Evolutionary conservation across 1,139 yeast genomes (phyloP).

Genomic region (Candida buenavistaensis): DNA sequence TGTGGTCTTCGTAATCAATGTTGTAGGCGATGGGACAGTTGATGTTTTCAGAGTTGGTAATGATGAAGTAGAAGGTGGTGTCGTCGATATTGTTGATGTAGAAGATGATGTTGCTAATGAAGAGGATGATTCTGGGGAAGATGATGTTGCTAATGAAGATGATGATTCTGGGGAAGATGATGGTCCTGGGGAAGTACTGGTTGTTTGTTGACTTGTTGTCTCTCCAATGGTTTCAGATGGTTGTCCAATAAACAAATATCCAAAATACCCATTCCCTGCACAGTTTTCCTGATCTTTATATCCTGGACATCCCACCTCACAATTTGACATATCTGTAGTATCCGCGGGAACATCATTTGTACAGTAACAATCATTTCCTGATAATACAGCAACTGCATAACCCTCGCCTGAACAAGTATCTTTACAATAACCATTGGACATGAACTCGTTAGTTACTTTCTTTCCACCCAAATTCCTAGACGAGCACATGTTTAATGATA

Average conservation of each 20-base stretch:
- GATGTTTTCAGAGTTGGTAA: conserved; percentile 2
- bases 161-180: conserved; percentile 3
- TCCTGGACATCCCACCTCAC: conserved; percentile 56
- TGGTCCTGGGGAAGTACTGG: conserved; percentile 14
- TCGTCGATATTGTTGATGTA: conserved; percentile 3
- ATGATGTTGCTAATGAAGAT: conserved; percentile 3
- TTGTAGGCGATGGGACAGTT: conserved; percentile 9
- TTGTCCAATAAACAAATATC: conserved; percentile 32
- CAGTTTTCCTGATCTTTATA: conserved; percentile 31
- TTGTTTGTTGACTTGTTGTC: conserved; percentile 1
- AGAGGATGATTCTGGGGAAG: conserved; percentile 5
- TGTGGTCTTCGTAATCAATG: conserved; percentile 17
- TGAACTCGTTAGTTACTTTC: conserved; percentile 21
- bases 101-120: not conserved
- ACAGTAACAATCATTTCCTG: conserved; percentile 58
- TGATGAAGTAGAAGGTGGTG: conserved; percentile 1
- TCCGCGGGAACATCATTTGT: conserved; percentile 50
- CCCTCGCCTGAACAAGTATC: conserved; percentile 43
- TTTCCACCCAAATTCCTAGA: conserved; percentile 33
- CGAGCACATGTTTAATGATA: conserved; percentile 43
- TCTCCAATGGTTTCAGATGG: conserved; percentile 21
- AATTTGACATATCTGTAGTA: conserved; percentile 32
- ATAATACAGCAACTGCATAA: conserved; percentile 58
- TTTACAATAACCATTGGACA: conserved; percentile 59
- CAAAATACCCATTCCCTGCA: conserved; percentile 33